Evolutionary conservation across 768 basidiomycete species (phyloP).

Genomic region (Kwoniella botswanensis): DNA sequence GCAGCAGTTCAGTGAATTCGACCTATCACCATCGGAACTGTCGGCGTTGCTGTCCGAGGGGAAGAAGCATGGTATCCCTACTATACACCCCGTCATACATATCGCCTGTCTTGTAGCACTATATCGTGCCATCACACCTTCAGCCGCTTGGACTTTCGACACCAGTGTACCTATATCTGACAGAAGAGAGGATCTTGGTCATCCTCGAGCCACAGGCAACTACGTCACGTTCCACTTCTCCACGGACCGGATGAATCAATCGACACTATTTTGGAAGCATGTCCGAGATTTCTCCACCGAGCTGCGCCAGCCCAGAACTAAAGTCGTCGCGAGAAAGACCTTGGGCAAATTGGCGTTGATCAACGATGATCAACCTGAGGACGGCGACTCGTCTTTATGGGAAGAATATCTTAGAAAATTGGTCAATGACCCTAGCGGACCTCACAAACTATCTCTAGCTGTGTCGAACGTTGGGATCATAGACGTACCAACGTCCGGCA

Average conservation of each 20-base stretch:
- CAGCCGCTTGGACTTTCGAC: neutral
- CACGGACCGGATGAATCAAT: constrained; percentile 2
- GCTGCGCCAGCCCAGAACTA: neutral
- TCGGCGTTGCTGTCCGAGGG: constrained; percentile 7
- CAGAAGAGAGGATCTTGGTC: constrained; percentile 2
- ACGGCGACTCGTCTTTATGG: constrained; percentile 4
- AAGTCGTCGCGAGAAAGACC: constrained; percentile 7
- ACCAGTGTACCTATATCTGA: constrained; percentile 17
- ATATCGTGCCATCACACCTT: constrained; percentile 5
- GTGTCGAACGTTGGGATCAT: constrained; percentile 22
- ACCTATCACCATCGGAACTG: neutral
- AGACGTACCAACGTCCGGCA: constrained; percentile 12
- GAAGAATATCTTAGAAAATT: constrained; percentile 11
- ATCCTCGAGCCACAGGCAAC: constrained; percentile 24
- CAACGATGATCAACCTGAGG: neutral
- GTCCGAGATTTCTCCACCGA: neutral
- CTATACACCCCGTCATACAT: constrained; percentile 17
- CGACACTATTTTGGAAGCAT: constrained; percentile 12
- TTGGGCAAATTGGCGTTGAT: constrained; percentile 17
- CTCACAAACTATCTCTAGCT: constrained; percentile 16
- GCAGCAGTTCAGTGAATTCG: constrained; percentile 13
- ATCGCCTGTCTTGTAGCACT: constrained; percentile 11
- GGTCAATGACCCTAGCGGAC: constrained; percentile 10
- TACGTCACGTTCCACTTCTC: constrained; percentile 23
- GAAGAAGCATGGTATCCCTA: constrained; percentile 10